A percentile compares a stretch with the other conserved stretches of the same genome.
Evolutionary conservation across 129 eudicot genomes (phyloP).

Genomic region (Artemisia tridentata): DNA sequence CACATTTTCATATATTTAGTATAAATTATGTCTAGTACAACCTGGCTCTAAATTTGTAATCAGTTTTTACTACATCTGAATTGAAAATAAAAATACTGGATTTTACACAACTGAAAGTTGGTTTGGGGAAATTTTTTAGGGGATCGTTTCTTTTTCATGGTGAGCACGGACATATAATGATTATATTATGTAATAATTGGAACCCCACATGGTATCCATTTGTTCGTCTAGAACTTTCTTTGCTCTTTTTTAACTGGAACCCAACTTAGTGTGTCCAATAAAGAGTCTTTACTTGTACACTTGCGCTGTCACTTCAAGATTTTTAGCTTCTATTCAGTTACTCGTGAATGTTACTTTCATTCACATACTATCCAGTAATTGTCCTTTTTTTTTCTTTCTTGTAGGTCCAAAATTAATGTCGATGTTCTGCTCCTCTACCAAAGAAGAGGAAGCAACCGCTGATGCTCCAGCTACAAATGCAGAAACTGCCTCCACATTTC

Average conservation of each 20-base stretch:
- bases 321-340: neutral
- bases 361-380: conserved; percentile 5
- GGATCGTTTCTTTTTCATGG: too few relatives aligned
- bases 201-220: neutral
- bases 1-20: neutral
- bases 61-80: neutral
- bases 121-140: too few relatives aligned
- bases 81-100: neutral
- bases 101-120: neutral
- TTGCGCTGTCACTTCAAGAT: neutral
- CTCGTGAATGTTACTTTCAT: conserved; percentile 1
- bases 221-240: neutral
- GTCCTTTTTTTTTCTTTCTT: conserved; percentile 26
- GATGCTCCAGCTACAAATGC: conserved; percentile 27
- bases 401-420: conserved; percentile 69
- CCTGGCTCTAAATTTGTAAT: conserved; percentile 1
- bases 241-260: neutral
- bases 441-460: conserved; percentile 41
- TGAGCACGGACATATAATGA: too few relatives aligned
- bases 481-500: conserved; percentile 28
- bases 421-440: conserved; percentile 51
- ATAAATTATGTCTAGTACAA: neutral
- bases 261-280: neutral
- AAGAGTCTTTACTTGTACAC: too few relatives aligned
- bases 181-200: too few relatives aligned